These are phyloP conservation scores for Hansenula sp. DNA, from an alignment of 1,139 yeast genomes.

Conservation along the genomic window DNA sequence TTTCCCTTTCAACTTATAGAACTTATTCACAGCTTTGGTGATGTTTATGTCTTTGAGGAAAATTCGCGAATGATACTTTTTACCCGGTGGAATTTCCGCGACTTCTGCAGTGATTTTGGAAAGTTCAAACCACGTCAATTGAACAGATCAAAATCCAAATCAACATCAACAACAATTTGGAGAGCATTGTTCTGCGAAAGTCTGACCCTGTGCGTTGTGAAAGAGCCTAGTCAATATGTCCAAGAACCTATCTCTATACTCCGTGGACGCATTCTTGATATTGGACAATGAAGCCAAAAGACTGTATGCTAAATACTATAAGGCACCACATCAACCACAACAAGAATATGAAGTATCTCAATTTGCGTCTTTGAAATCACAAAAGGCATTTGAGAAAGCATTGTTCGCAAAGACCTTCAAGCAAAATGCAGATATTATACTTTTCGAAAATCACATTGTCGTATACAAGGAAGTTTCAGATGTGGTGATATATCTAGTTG, in stretches of 20 bases:
- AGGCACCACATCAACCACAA: conserved; percentile 47
- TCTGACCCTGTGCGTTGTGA: neutral
- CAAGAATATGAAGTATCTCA: conserved; percentile 24
- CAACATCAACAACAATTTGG: too few species aligned
- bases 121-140: neutral
- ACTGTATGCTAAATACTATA: conserved; percentile 80
- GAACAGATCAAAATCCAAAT: too few species aligned
- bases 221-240: conserved; percentile 32
- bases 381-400: conserved; percentile 70
- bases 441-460: conserved; percentile 74
- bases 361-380: conserved; percentile 52
- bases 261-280: conserved; percentile 73
- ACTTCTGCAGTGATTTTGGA: neutral
- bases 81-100: neutral
- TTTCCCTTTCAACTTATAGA: neutral
- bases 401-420: conserved; percentile 74
- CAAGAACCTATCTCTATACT: conserved; percentile 65
- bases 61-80: conserved; percentile 16
- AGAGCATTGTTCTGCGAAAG: neutral
- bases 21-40: too few species aligned
- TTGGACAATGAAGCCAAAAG: conserved; percentile 82
- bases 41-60: neutral
- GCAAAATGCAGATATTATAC: conserved; percentile 73
- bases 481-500: conserved; percentile 66
- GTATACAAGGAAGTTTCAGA: conserved; percentile 83